Conservation (phyloP, 257 asterid species). For the Catharanthus roseus region DNA sequence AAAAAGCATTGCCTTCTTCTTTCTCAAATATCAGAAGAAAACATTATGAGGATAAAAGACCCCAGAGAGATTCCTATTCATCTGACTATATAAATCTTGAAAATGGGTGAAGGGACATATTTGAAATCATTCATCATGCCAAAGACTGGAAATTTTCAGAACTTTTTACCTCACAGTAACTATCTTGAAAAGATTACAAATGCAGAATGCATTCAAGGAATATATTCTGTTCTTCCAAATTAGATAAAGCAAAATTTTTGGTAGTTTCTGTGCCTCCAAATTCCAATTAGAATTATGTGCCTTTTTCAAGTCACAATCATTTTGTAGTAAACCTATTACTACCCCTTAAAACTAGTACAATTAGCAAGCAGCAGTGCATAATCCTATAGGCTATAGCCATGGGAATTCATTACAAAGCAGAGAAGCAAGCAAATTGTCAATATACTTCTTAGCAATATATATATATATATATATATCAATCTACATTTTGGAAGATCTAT, state of each 20-base stretch:
- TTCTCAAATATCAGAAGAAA: not conserved
- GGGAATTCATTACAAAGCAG: not conserved
- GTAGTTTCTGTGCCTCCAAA: too few species aligned
- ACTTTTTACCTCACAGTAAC: not conserved
- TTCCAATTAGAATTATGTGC: too few species aligned
- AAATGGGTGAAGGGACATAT: not conserved
- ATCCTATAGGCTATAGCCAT: too few species aligned
- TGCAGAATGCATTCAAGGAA: not conserved
- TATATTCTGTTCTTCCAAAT: not conserved
- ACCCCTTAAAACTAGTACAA: too few species aligned
- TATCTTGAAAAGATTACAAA: not conserved
- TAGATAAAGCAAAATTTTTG: not conserved
- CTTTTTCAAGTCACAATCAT: not conserved
- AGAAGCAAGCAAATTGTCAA: not conserved
- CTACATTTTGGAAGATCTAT: too few species aligned
- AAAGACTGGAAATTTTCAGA: not conserved
- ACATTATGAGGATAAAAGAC: not conserved
- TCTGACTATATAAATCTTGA: too few species aligned
- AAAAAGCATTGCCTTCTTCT: not conserved
- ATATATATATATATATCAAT: too few species aligned
- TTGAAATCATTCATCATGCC: not conserved
- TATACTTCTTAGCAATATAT: too few species aligned
- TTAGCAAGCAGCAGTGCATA: too few species aligned
- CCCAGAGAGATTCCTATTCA: too few species aligned
- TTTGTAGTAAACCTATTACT: not conserved